Conservation (phyloP, 2,329 filamentous ascomycete genomes). For the Arthrobotrys iridis region DNA sequence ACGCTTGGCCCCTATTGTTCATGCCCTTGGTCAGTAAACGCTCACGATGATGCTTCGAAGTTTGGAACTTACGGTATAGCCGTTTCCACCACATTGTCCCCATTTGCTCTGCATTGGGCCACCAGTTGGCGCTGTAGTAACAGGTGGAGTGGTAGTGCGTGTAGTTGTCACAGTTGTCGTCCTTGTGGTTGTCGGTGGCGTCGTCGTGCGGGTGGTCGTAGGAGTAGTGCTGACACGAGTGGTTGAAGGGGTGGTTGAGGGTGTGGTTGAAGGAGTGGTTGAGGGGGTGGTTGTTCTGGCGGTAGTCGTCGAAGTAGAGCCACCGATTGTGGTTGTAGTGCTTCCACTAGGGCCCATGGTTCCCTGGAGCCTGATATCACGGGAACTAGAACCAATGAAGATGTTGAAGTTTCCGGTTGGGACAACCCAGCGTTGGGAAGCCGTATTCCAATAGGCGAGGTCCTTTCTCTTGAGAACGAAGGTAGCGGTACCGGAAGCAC, state of each 20-base stretch:
- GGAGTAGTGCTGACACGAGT: slow-evolving; percentile 1
- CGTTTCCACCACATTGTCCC: slow-evolving; percentile 47
- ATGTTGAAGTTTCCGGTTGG: slow-evolving; percentile 61
- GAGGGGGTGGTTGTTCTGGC: not conserved
- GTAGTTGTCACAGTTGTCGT: slow-evolving; percentile 18
- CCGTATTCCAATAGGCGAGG: slow-evolving; percentile 72
- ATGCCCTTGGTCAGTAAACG: not conserved
- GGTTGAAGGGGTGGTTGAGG: slow-evolving; percentile 10
- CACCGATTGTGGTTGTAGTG: slow-evolving; percentile 44
- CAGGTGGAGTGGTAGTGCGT: slow-evolving; percentile 10
- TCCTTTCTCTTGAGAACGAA: slow-evolving; percentile 70
- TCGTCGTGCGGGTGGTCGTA: slow-evolving; percentile 1
- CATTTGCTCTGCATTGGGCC: slow-evolving; percentile 41
- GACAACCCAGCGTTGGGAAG: slow-evolving; percentile 70
- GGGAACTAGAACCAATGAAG: slow-evolving; percentile 54
- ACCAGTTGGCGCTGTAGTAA: slow-evolving; percentile 6
- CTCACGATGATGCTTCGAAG: not conserved
- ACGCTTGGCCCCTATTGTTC: slow-evolving; percentile 27
- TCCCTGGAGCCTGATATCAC: slow-evolving; percentile 53
- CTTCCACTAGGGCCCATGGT: slow-evolving; percentile 45
- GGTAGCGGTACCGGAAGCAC: slow-evolving; percentile 64
- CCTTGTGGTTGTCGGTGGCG: not conserved
- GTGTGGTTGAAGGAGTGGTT: not conserved
- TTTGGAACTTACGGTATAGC: slow-evolving; percentile 33
- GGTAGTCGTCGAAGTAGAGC: slow-evolving; percentile 25